Evolutionary conservation across 2,329 filamentous ascomycete species (phyloP).

Genomic region (Fusarium brevicatenulatum): DNA sequence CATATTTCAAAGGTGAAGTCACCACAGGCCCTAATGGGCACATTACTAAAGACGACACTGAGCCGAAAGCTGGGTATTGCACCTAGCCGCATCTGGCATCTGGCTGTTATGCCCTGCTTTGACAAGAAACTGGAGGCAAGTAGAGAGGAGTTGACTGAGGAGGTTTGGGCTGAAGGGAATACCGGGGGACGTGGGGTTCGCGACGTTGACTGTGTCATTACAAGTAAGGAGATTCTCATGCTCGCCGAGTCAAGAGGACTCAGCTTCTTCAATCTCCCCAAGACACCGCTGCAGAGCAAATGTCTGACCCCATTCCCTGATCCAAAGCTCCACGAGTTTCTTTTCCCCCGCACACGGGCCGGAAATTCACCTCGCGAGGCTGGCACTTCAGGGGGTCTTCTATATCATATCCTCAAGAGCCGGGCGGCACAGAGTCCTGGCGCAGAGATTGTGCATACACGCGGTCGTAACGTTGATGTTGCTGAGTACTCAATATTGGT

Average conservation of each 20-base stretch:
- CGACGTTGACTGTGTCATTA: slow-evolving; percentile 98
- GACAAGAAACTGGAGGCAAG: slow-evolving; percentile 99
- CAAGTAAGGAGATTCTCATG: slow-evolving; percentile 92
- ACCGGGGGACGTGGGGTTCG: slow-evolving; percentile 68
- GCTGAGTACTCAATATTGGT: slow-evolving; percentile 80
- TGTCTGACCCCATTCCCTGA: slow-evolving; percentile 76
- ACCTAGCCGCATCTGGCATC: slow-evolving; percentile 88
- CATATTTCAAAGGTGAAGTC: slow-evolving; percentile 93
- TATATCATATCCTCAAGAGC: slow-evolving; percentile 83
- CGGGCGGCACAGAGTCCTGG: slow-evolving; percentile 77
- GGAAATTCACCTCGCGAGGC: slow-evolving; percentile 63
- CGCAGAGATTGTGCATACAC: slow-evolving; percentile 74
- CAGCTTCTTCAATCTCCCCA: slow-evolving; percentile 78
- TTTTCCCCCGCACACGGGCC: slow-evolving; percentile 69
- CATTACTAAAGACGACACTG: slow-evolving; percentile 86
- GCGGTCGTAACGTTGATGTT: slow-evolving; percentile 91
- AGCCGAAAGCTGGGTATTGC: slow-evolving; percentile 76
- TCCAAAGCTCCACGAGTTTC: slow-evolving; percentile 72
- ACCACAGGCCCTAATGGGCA: slow-evolving; percentile 91
- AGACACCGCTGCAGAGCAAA: slow-evolving; percentile 58
- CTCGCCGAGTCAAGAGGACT: slow-evolving; percentile 83
- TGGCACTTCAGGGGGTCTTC: slow-evolving; percentile 88
- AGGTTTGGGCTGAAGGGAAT: slow-evolving; percentile 71
- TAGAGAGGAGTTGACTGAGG: slow-evolving; percentile 87
- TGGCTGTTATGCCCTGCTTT: slow-evolving; percentile 98